These are phyloP conservation scores for Mortierella sp. DNA, from an alignment of 371 early-diverging fungal genomes.

Conservation along the genomic window DNA sequence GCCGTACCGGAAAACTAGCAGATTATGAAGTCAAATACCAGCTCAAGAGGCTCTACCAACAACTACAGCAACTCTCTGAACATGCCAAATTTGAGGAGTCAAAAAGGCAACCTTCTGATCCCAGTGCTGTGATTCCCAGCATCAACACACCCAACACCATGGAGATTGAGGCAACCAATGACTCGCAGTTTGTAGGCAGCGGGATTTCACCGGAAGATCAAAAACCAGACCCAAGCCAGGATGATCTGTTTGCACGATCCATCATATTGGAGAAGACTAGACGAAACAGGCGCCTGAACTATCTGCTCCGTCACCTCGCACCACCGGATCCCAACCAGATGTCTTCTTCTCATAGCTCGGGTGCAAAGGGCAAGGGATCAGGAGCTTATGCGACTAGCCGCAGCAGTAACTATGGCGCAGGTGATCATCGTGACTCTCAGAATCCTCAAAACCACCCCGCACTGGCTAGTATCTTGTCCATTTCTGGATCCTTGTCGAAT, in stretches of 20 bases:
- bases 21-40: conserved; percentile 44
- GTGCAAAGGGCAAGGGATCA: background rate
- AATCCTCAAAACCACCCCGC: conserved; percentile 13
- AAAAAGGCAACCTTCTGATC: background rate
- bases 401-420: background rate
- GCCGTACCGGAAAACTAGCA: too few species aligned
- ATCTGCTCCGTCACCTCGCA: conserved; percentile 47
- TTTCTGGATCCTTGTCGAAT: conserved; percentile 51
- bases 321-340: conserved; percentile 26
- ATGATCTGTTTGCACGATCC: conserved; percentile 40
- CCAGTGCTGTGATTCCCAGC: background rate
- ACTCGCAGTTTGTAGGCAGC: background rate
- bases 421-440: background rate
- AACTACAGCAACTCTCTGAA: conserved; percentile 34
- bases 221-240: conserved; percentile 18
- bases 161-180: conserved; percentile 5
- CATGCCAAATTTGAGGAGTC: conserved; percentile 19
- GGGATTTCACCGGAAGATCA: conserved; percentile 23
- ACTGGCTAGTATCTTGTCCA: conserved; percentile 34
- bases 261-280: conserved; percentile 32
- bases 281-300: conserved; percentile 44
- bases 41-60: conserved; percentile 35
- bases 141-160: background rate
- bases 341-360: background rate
- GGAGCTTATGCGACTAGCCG: background rate